These are phyloP conservation scores for Begonia masoniana DNA, from an alignment of 306 rosid species.

Conservation along the genomic window DNA sequence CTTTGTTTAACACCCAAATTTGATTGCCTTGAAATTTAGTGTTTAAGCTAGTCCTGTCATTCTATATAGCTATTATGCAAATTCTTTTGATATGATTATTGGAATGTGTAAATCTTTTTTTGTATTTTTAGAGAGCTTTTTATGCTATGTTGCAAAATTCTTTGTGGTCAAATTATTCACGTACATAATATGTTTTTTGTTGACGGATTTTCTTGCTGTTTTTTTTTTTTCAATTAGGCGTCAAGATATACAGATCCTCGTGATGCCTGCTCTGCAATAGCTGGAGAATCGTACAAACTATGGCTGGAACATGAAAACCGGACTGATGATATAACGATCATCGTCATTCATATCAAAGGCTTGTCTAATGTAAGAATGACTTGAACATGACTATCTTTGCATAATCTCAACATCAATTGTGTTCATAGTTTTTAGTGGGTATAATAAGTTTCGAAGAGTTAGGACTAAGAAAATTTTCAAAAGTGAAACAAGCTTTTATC, in stretches of 20 bases:
- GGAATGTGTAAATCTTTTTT: too few relatives aligned
- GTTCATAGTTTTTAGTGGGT: background rate
- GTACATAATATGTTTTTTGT: too few relatives aligned
- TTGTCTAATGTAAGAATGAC: constrained; percentile 53
- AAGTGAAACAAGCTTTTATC: background rate
- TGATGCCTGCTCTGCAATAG: constrained; percentile 95
- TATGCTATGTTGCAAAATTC: too few relatives aligned
- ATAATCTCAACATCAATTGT: background rate
- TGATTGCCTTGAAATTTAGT: too few relatives aligned
- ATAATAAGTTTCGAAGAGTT: too few relatives aligned
- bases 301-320: constrained; percentile 89
- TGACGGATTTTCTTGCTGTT: too few relatives aligned
- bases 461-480: background rate
- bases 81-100: too few relatives aligned
- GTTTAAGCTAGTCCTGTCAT: too few relatives aligned
- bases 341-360: constrained; percentile 83
- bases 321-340: constrained; percentile 92
- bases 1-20: too few relatives aligned
- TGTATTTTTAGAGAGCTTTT: too few relatives aligned
- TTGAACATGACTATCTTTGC: constrained; percentile 4
- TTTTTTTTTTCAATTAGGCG: constrained; percentile 27
- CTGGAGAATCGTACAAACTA: constrained; percentile 85
- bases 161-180: too few relatives aligned
- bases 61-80: too few relatives aligned
- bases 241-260: constrained; percentile 85